Conservation (phyloP, 2,329 filamentous ascomycete genomes). For the Neoarthrinium moseri region DNA sequence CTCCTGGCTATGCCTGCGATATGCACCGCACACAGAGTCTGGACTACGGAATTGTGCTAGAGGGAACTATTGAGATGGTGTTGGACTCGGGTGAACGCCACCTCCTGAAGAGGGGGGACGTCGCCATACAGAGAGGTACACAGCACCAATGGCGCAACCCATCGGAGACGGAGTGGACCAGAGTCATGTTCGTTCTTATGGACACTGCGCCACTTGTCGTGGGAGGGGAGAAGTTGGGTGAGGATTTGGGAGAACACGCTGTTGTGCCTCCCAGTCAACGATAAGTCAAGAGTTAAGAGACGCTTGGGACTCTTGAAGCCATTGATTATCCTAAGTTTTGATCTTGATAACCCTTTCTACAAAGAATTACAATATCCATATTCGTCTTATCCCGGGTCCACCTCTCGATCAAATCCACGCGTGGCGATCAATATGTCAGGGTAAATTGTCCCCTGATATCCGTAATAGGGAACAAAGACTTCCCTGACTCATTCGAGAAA, state of each 20-base stretch:
- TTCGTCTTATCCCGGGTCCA: too few species aligned
- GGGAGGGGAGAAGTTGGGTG: slow-evolving; percentile 23
- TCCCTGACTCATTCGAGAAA: too few species aligned
- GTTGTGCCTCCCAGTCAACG: slow-evolving; percentile 20
- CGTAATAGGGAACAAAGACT: too few species aligned
- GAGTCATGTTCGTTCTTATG: slow-evolving; percentile 43
- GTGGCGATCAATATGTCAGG: too few species aligned
- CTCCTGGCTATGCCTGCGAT: slow-evolving; percentile 36
- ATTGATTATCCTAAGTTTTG: too few species aligned
- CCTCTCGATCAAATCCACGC: too few species aligned
- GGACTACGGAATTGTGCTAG: slow-evolving; percentile 54
- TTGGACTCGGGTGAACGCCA: slow-evolving; percentile 50
- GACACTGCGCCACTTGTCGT: slow-evolving; percentile 27
- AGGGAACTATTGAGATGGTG: slow-evolving; percentile 50
- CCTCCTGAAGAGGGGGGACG: slow-evolving; percentile 47
- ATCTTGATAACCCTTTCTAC: too few species aligned
- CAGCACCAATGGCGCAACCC: slow-evolving; percentile 54
- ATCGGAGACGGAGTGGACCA: slow-evolving; percentile 44
- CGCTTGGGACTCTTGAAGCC: too few species aligned
- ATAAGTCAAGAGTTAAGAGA: too few species aligned
- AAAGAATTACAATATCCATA: too few species aligned
- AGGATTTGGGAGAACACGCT: slow-evolving; percentile 23
- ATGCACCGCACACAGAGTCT: slow-evolving; percentile 55
- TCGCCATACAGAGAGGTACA: slow-evolving; percentile 55
- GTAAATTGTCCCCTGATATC: too few species aligned